Evolutionary conservation across 768 basidiomycete genomes (phyloP).

Genomic region (Podaxis rugospora): DNA sequence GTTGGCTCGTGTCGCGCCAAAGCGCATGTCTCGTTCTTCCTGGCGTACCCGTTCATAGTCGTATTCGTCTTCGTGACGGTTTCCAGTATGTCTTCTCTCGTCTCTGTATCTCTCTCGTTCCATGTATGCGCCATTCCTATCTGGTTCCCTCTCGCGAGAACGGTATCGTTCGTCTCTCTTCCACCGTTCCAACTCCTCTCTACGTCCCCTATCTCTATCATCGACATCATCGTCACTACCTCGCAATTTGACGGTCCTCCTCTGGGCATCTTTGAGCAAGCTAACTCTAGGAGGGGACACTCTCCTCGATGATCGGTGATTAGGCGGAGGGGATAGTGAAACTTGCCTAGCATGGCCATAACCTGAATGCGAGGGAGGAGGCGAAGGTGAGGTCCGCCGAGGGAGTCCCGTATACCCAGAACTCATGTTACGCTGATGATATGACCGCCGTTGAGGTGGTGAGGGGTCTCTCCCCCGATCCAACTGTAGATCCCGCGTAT

Average conservation of each 20-base stretch:
- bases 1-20: not conserved
- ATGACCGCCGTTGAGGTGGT: constrained; percentile 11
- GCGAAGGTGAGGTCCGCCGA: constrained; percentile 1
- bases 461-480: constrained; percentile 19
- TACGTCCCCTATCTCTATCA: constrained; percentile 1
- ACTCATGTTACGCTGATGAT: not conserved
- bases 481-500: constrained; percentile 15
- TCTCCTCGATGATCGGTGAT: not conserved
- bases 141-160: not conserved
- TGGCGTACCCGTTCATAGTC: constrained; percentile 19
- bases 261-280: constrained; percentile 10
- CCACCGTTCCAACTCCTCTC: constrained; percentile 15
- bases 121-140: constrained; percentile 14
- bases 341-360: not conserved
- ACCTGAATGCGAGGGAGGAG: not conserved
- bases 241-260: constrained; percentile 2
- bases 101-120: constrained; percentile 15
- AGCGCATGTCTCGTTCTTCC: constrained; percentile 8
- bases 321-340: constrained; percentile 1
- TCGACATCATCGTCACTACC: constrained; percentile 7
- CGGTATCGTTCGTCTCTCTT: constrained; percentile 13
- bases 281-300: constrained; percentile 2
- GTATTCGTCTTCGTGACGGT: constrained; percentile 7
- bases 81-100: constrained; percentile 4
- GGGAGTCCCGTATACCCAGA: not conserved